These are phyloP conservation scores for Sugiyamaella lignohabitans DNA, from an alignment of 805 yeast genomes.

Conservation along the genomic window DNA sequence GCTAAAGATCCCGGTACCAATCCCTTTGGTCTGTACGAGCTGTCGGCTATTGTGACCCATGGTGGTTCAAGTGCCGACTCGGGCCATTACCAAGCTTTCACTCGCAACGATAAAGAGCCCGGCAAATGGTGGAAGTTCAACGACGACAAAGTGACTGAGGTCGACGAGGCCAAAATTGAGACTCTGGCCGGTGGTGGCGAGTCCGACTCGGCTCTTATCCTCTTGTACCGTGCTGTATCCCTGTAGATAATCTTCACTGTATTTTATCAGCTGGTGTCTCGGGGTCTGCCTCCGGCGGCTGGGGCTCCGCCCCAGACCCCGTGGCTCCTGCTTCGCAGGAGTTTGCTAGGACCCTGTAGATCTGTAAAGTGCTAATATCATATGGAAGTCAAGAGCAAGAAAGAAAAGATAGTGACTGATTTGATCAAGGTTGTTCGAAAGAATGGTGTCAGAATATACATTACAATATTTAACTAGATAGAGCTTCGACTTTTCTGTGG, in stretches of 20 bases:
- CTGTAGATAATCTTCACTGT: constrained; percentile 1
- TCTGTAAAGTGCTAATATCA: too few relatives aligned
- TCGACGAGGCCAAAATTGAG: constrained; percentile 78
- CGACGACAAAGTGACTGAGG: constrained; percentile 78
- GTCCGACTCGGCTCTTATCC: constrained; percentile 85
- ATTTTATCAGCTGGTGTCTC: too few relatives aligned
- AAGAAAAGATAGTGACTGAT: too few relatives aligned
- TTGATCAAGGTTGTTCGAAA: too few relatives aligned
- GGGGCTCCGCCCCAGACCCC: neutral
- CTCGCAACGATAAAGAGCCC: constrained; percentile 55
- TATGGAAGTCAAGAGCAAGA: too few relatives aligned
- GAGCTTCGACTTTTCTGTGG: constrained; percentile 13
- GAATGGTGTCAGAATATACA: too few relatives aligned
- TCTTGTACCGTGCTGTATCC: constrained; percentile 69
- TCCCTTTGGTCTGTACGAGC: constrained; percentile 81
- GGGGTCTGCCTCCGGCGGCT: neutral
- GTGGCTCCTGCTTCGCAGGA: neutral
- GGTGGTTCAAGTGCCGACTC: constrained; percentile 94
- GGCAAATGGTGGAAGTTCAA: constrained; percentile 91
- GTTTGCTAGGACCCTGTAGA: too few relatives aligned
- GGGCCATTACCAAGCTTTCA: constrained; percentile 93
- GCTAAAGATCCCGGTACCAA: constrained; percentile 55
- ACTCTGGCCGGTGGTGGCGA: constrained; percentile 95
- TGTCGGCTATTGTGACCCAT: constrained; percentile 81
- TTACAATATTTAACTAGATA: neutral